phyloP scores from a whole-genome alignment of 2,329 filamentous ascomycete species.

The Xylariaceae sp. region DNA sequence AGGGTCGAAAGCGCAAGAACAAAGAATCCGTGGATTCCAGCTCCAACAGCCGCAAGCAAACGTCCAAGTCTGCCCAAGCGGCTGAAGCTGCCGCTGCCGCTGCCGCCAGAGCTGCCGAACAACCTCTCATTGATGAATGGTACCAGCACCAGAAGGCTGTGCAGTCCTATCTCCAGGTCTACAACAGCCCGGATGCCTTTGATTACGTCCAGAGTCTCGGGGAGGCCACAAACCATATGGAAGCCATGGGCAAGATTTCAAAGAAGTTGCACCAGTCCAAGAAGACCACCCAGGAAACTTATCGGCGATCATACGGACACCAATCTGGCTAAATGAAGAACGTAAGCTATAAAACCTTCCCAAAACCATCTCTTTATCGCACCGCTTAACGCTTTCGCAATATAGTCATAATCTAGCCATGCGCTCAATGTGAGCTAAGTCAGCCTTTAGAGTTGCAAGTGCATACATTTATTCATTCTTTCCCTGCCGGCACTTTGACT shows the following conservation, averaged over 20 bases:
- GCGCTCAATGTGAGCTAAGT: slow-evolving; percentile 27
- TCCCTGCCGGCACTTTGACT: slow-evolving; percentile 9
- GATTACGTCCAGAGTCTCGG: slow-evolving; percentile 60
- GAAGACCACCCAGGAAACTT: slow-evolving; percentile 42
- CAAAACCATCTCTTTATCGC: background rate
- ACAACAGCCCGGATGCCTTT: slow-evolving; percentile 56
- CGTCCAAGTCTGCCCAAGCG: slow-evolving; percentile 48
- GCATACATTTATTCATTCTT: slow-evolving; percentile 30
- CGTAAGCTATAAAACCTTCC: slow-evolving; percentile 28
- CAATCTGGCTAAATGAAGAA: slow-evolving; percentile 46
- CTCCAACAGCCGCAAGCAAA: slow-evolving; percentile 55
- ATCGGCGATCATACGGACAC: slow-evolving; percentile 45
- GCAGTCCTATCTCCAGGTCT: slow-evolving; percentile 60
- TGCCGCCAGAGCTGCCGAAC: slow-evolving; percentile 42
- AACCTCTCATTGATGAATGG: slow-evolving; percentile 60
- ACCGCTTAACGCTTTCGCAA: slow-evolving; percentile 11
- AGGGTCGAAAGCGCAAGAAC: slow-evolving; percentile 64
- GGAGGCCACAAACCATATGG: slow-evolving; percentile 56
- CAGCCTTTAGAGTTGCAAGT: slow-evolving; percentile 35
- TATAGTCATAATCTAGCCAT: slow-evolving; percentile 22
- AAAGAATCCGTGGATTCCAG: slow-evolving; percentile 52
- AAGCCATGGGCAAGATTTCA: slow-evolving; percentile 59
- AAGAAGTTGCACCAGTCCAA: slow-evolving; percentile 44
- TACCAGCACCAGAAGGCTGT: slow-evolving; percentile 68
- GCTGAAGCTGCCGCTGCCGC: slow-evolving; percentile 42